Evolutionary conservation across 495 filamentous ascomycete genomes (phyloP), one percentile per base, ranked within the genome.

Genomic region (Bryoglossum gracile): DNA sequence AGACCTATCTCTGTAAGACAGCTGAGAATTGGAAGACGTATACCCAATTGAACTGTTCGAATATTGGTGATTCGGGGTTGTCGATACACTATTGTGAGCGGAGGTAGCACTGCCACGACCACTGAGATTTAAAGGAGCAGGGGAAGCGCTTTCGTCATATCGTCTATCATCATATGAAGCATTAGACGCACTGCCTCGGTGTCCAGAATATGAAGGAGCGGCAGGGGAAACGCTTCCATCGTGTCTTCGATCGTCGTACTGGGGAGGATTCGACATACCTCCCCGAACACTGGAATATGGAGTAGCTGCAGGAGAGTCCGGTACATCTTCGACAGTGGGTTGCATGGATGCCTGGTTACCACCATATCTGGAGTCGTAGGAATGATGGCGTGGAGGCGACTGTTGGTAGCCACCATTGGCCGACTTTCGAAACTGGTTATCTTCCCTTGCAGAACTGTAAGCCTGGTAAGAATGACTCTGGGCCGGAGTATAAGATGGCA

Each of bases 301-400:
- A 45, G 22, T 16, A 28, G 34, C n/a, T 17, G 22, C 33, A 1
- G 73, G 73, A 11, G 72, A 71, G 38, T 73, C 70, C 2, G 77
- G 75, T 38, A 79, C 82, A 60, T 85, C 82, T 56, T 84, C 82
- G 36, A 85, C 82, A 4, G 74, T 78, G 18, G 81, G 78, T 50
- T 85, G 81, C 82, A 85, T 81, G 13, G 70, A 67, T 30, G 71
- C 69, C 50, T 71, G 55, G 32, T 48, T 28, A 21, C 61, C 58
- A 24, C 72, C 71, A 48, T 72, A 74, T 34, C 56, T 50, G 3
- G 63, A 42, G 48, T 77, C 74, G 44, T 72, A 76, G 4, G 72
- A 74, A 39, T 76, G 63, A 55, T 76, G 72, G 0, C 68, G 65
- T 24, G 64, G 61, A n/a, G 62, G 64, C 5, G 62, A 33, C 32